Percentiles rank a stretch among this genome's conserved stretches.
Evolutionary conservation across 345 rosid species (phyloP).

Genomic region (Bruguiera sexangula): DNA sequence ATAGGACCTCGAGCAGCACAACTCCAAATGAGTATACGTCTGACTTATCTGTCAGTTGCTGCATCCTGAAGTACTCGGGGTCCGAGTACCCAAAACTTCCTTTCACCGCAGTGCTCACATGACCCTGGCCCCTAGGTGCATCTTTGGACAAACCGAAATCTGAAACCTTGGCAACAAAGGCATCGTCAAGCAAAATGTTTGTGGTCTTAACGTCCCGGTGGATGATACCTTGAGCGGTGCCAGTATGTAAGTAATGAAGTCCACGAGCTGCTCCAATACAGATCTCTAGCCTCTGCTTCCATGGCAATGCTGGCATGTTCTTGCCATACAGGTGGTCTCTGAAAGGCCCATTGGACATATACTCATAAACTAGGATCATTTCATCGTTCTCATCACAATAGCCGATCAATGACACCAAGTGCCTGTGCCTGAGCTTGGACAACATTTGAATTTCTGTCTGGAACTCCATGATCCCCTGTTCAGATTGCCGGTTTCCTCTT

Average conservation of each 20-base stretch:
- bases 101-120: conserved; percentile 15
- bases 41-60: conserved; percentile 5
- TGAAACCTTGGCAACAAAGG: conserved; percentile 10
- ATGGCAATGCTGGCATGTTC: not conserved
- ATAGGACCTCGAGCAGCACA: conserved; percentile 5
- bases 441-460: conserved; percentile 15
- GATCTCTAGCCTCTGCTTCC: conserved; percentile 14
- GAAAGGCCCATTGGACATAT: conserved; percentile 12
- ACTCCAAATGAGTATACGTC: conserved; percentile 3
- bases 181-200: conserved; percentile 8
- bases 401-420: conserved; percentile 9
- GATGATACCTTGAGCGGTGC: conserved; percentile 4
- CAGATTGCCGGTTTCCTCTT: conserved; percentile 2
- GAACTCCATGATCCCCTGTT: conserved; percentile 11
- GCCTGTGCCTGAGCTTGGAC: conserved; percentile 7
- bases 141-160: conserved; percentile 14
- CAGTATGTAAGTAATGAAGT: conserved; percentile 13
- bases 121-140: not conserved
- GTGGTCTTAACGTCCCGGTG: conserved; percentile 15
- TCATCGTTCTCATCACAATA: conserved; percentile 9
- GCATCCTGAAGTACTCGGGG: conserved; percentile 9
- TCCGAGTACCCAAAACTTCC: conserved; percentile 12
- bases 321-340: conserved; percentile 6
- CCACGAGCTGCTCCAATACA: conserved; percentile 15
- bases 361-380: conserved; percentile 15